Base-by-base conservation (phyloP, 2,329 filamentous ascomycete species). In the Diaporthe citriasiana region DNA sequence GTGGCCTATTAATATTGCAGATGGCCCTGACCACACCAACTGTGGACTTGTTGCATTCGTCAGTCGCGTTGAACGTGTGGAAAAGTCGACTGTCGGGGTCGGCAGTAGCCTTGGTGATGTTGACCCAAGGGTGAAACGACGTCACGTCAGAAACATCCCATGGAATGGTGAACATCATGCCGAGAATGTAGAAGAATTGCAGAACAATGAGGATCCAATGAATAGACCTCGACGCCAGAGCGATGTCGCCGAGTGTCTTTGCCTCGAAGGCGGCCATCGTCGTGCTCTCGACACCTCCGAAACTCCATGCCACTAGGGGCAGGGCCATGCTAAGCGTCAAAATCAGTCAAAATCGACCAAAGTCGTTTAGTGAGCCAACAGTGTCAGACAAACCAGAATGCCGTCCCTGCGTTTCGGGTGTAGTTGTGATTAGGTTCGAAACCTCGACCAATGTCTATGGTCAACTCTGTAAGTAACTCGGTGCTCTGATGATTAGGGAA, bases 261-360 rank as follows among this genome's bases (percentile, higher is more conserved):
- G 77, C 73, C 51, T 77, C 76, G 50, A 74, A 77, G 0, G 76
- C 76, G 10, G 76, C 76, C 74, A 77, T 74, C 9, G 73, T 71
- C 19, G 72, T 75, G 27, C 76, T 63, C 45, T 77, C 76, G 50
- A 77, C 73, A 1, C 76, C 76, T 10, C 75, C 69, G 55, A 74
- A 77, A 25, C 74, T 73, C 57, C 73, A 77, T 4, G 76, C 74
- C 0, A 77, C 74, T 2, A 75, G 40, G 19, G 76, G 76, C 8
- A 76, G 40, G 3, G 70, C 76, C 60, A 76, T 72, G 45, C 76
- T 77, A 19, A 15, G 30, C 1, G 19, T 15, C 17, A 0, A 8
- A 19, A 13, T 59, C 22, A 40, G 30, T 27, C 13, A 17, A 22
- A 0, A 10, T 45, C 33, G 60, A 25, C 42, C n/a, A 8, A 3